Evolutionary conservation across 2,329 filamentous ascomycete species (phyloP).

Genomic region (Phialocephala subalpina): DNA sequence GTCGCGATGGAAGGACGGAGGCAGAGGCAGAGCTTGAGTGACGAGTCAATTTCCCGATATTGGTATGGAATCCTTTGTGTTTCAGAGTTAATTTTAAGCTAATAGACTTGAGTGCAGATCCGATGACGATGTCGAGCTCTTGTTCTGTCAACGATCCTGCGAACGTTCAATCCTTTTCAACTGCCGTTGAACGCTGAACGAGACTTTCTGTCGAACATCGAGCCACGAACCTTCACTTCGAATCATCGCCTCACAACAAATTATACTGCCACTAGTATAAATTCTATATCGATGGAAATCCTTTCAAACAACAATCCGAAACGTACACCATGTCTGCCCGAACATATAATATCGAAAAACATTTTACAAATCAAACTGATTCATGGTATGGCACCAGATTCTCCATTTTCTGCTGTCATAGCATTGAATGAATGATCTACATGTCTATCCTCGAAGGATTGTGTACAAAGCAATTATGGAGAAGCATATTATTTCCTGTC

Average conservation of each 20-base stretch:
- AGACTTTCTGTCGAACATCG: not conserved
- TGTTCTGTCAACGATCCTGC: not conserved
- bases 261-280: not conserved
- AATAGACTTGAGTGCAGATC: not conserved
- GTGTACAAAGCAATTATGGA: not conserved
- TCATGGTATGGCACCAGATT: not conserved
- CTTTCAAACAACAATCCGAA: not conserved
- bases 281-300: too few relatives aligned
- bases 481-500: not conserved
- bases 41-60: not conserved
- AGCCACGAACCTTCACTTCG: not conserved
- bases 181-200: too few relatives aligned
- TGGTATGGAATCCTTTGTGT: not conserved
- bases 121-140: not conserved
- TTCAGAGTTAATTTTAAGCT: not conserved
- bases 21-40: not conserved
- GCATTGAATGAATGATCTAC: not conserved
- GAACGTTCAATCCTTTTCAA: too few relatives aligned
- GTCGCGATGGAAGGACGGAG: not conserved
- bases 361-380: not conserved
- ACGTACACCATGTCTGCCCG: conserved; percentile 1
- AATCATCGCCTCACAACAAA: not conserved
- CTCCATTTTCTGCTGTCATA: not conserved
- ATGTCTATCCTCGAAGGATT: not conserved
- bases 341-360: not conserved